Percentiles rank a stretch among this genome's conserved stretches.
Conservation (phyloP, 495 filamentous ascomycete genomes). For the Podospora bellae-mahoneyi region DNA sequence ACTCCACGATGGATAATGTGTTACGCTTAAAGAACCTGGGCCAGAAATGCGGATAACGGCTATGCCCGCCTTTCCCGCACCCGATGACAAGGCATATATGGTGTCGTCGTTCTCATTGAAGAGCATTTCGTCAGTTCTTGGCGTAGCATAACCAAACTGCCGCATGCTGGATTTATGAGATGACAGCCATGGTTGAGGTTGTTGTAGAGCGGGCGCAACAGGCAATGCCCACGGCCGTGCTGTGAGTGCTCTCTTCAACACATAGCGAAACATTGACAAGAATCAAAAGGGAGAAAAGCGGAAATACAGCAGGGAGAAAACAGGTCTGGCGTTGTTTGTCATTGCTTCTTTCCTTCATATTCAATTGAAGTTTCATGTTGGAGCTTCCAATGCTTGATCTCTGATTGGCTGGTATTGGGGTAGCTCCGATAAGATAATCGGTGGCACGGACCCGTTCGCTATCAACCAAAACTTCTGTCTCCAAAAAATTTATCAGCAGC, state of each 20-base stretch:
- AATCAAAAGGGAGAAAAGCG: not conserved
- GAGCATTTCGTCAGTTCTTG: not conserved
- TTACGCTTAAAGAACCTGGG: slow-evolving; percentile 65
- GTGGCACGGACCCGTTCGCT: slow-evolving; percentile 4
- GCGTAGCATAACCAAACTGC: slow-evolving; percentile 8
- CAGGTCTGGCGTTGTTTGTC: not conserved
- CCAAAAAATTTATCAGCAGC: slow-evolving; percentile 15
- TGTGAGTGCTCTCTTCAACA: slow-evolving; percentile 24
- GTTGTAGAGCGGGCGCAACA: not conserved
- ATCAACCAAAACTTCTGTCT: slow-evolving; percentile 16
- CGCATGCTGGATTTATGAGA: slow-evolving; percentile 11
- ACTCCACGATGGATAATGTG: slow-evolving; percentile 15
- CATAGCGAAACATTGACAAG: slow-evolving; percentile 39
- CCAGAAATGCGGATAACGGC: slow-evolving; percentile 89
- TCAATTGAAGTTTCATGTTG: not conserved
- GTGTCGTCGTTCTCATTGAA: slow-evolving; percentile 49
- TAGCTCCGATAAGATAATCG: slow-evolving; percentile 18
- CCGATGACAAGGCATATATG: slow-evolving; percentile 91
- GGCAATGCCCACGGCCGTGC: slow-evolving; percentile 7
- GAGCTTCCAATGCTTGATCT: not conserved
- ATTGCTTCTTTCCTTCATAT: not conserved
- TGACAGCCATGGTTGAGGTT: not conserved
- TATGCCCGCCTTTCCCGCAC: slow-evolving; percentile 81
- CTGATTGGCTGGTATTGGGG: slow-evolving; percentile 12
- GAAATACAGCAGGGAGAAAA: not conserved